Evolutionary conservation across 371 early-diverging fungal species (phyloP).

Genomic region (Saksenaea vasiformis): DNA sequence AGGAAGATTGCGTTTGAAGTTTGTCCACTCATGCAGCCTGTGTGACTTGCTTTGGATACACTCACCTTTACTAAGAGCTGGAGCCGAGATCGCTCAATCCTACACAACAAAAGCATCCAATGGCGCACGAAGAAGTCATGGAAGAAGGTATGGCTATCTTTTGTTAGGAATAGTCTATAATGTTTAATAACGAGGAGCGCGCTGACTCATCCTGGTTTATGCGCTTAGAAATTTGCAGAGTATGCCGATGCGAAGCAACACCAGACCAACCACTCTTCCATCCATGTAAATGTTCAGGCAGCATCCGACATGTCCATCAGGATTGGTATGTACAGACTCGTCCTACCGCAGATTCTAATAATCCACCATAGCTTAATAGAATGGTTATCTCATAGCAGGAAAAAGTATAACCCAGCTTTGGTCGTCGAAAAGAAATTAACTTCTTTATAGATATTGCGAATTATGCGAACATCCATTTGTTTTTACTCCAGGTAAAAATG

Average conservation of each 20-base stretch:
- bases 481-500: conserved; percentile 78
- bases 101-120: neutral
- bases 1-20: neutral
- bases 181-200: neutral
- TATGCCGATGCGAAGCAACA: conserved; percentile 84
- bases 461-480: conserved; percentile 85
- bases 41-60: neutral
- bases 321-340: conserved; percentile 61
- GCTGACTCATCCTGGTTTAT: neutral
- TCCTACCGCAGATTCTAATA: neutral
- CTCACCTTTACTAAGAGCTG: neutral
- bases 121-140: neutral
- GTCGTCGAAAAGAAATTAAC: neutral
- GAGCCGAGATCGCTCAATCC: conserved; percentile 3
- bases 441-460: conserved; percentile 73
- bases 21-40: neutral
- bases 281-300: conserved; percentile 95
- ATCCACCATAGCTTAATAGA: conserved; percentile 63
- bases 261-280: conserved; percentile 83
- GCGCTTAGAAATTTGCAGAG: conserved; percentile 79
- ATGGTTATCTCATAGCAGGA: conserved; percentile 88
- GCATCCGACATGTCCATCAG: conserved; percentile 90
- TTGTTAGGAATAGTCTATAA: neutral
- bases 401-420: conserved; percentile 49
- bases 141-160: neutral